Conservation (phyloP, 192 early-diverging fungal genomes). For the Backusella tarrabulga region DNA sequence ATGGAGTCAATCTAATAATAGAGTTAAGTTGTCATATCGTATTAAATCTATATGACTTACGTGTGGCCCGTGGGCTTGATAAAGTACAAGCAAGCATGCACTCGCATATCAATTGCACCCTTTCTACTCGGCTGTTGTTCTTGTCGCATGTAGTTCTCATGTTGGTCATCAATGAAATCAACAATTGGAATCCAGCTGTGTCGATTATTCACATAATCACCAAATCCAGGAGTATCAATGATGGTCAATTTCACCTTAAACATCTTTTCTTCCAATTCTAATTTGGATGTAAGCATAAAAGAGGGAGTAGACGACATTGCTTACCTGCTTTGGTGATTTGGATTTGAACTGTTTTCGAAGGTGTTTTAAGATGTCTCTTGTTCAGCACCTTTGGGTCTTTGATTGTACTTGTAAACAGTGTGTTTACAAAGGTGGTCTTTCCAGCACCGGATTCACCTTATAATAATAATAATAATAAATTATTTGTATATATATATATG, state of each 20-base stretch:
- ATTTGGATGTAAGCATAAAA: background rate
- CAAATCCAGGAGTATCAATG: constrained; percentile 97
- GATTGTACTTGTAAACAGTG: constrained; percentile 83
- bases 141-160: constrained; percentile 89
- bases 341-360: constrained; percentile 96
- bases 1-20: constrained; percentile 54
- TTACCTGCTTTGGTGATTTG: constrained; percentile 95
- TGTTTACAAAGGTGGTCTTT: constrained; percentile 97
- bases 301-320: background rate
- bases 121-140: constrained; percentile 84
- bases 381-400: constrained; percentile 32
- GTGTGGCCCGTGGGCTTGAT: constrained; percentile 96
- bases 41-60: constrained; percentile 31
- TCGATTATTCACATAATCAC: constrained; percentile 98
- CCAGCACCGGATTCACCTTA: constrained; percentile 92
- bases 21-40: no score
- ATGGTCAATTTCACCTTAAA: constrained; percentile 91
- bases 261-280: constrained; percentile 96
- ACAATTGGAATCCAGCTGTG: constrained; percentile 94
- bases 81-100: constrained; percentile 96
- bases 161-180: constrained; percentile 93
- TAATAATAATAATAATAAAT: no score
- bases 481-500: no score
- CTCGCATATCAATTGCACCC: constrained; percentile 89
- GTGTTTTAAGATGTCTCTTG: constrained; percentile 85